A percentile compares a stretch with the other conserved stretches of the same genome.
Evolutionary conservation across 768 basidiomycete genomes (phyloP).

Genomic region (Suillus decipiens): DNA sequence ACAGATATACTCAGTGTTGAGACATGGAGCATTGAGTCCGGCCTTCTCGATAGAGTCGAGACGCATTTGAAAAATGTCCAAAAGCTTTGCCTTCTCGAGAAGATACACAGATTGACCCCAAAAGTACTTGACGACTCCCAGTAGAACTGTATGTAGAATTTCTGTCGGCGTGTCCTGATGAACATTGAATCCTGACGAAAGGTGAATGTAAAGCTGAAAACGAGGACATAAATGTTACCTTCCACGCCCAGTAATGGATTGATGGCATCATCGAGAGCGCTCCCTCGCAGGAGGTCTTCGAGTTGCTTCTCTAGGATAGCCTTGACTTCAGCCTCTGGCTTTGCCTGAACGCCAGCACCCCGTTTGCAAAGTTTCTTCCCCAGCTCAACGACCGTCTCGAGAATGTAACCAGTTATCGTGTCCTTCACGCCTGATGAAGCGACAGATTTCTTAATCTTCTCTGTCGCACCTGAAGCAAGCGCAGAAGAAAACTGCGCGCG

Average conservation of each 20-base stretch:
- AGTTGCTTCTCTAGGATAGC: slow-evolving; percentile 8
- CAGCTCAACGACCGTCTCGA: slow-evolving; percentile 6
- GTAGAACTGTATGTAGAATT: slow-evolving; percentile 36
- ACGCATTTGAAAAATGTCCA: slow-evolving; percentile 23
- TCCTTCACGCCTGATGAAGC: slow-evolving; percentile 7
- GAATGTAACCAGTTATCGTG: not conserved
- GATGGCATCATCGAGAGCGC: not conserved
- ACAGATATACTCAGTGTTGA: slow-evolving; percentile 34
- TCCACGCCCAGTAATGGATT: slow-evolving; percentile 13
- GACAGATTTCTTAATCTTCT: slow-evolving; percentile 7
- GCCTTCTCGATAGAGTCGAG: slow-evolving; percentile 26
- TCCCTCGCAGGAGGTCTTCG: not conserved
- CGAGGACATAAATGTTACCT: too few relatives aligned
- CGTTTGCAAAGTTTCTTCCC: slow-evolving; percentile 12
- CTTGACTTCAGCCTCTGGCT: slow-evolving; percentile 5
- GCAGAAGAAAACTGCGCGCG: slow-evolving; percentile 9
- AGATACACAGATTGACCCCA: slow-evolving; percentile 27
- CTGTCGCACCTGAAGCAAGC: not conserved
- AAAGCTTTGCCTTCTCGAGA: slow-evolving; percentile 23
- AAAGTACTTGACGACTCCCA: slow-evolving; percentile 36
- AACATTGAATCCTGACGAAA: slow-evolving; percentile 24
- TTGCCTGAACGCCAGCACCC: not conserved
- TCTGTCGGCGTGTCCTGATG: slow-evolving; percentile 32
- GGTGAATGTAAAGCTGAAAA: not conserved
- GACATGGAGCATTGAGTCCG: slow-evolving; percentile 27